phyloP scores from a whole-genome alignment of 345 rosid genomes.

The Linum trigynum region DNA sequence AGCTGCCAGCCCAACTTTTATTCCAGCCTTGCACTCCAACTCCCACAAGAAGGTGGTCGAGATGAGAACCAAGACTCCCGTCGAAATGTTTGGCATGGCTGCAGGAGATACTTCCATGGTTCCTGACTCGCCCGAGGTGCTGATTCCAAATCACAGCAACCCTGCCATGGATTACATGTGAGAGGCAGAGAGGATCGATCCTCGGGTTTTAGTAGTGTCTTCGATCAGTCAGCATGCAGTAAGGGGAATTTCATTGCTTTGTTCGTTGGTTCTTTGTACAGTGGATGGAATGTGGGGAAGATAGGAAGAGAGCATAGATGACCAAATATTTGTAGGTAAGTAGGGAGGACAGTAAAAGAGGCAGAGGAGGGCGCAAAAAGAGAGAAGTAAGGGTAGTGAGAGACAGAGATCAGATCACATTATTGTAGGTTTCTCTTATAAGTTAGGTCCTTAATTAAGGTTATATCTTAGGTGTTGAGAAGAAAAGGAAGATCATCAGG shows the following conservation, averaged over 20 bases:
- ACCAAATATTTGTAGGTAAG: constrained; percentile 23
- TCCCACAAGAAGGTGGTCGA: constrained; percentile 92
- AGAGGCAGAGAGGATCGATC: constrained; percentile 1
- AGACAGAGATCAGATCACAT: constrained; percentile 11
- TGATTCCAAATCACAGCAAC: constrained; percentile 36
- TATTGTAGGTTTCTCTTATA: constrained; percentile 22
- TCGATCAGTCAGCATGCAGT: neutral
- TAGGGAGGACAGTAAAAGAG: neutral
- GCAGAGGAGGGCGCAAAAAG: neutral
- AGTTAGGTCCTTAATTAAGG: constrained; percentile 24
- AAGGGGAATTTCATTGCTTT: constrained; percentile 25
- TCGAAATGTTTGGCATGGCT: constrained; percentile 9
- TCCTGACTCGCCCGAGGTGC: constrained; percentile 22
- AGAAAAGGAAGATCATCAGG: neutral
- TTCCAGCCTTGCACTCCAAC: constrained; percentile 87
- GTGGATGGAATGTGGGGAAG: neutral
- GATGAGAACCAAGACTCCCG: constrained; percentile 55
- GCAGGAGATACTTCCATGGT: constrained; percentile 13
- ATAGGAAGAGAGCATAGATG: constrained; percentile 20
- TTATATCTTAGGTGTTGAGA: constrained; percentile 18
- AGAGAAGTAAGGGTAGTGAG: constrained; percentile 28
- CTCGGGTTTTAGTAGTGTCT: neutral
- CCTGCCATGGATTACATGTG: constrained; percentile 32
- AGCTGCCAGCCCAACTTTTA: constrained; percentile 85
- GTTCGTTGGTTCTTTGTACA: constrained; percentile 43